These are phyloP conservation scores for Erodium trifolium DNA, from an alignment of 441 rosid species.

Conservation along the genomic window DNA sequence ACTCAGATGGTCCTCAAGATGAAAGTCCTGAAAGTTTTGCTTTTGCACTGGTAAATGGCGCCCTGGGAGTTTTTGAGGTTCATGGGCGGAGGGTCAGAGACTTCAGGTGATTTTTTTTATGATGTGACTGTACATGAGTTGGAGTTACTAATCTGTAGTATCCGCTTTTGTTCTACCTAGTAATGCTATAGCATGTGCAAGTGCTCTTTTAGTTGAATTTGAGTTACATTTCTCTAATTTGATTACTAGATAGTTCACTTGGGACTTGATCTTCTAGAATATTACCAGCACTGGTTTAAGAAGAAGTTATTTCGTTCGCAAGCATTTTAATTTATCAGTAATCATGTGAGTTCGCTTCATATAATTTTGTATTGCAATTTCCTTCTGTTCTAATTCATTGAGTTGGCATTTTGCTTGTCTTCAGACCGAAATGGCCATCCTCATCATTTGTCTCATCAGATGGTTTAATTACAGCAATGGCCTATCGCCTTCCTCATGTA, in stretches of 20 bases:
- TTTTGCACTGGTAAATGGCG: conserved; percentile 92
- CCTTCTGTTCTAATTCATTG: conserved; percentile 24
- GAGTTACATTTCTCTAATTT: background rate
- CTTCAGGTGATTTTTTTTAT: conserved; percentile 50
- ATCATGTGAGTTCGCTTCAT: conserved; percentile 11
- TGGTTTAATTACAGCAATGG: conserved; percentile 94
- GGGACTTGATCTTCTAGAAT: background rate
- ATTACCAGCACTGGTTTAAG: background rate
- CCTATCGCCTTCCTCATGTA: conserved; percentile 95
- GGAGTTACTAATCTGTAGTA: background rate
- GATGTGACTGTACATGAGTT: conserved; percentile 6
- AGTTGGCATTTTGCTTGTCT: conserved; percentile 26
- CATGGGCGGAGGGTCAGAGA: conserved; percentile 93
- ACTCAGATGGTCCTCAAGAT: conserved; percentile 58
- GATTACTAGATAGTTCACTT: background rate
- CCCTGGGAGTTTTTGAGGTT: conserved; percentile 98
- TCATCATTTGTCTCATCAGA: conserved; percentile 91
- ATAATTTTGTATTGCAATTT: conserved; percentile 18
- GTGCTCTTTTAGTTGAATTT: background rate
- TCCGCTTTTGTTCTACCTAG: background rate
- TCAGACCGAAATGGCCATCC: conserved; percentile 98
- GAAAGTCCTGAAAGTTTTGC: conserved; percentile 87
- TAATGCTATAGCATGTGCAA: conserved; percentile 9
- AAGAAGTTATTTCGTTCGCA: background rate
- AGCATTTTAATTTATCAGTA: background rate